A percentile compares a stretch with the other conserved stretches of the same genome.
Evolutionary conservation across 495 filamentous ascomycete species (phyloP).

Genomic region (Durotheca rogersii): DNA sequence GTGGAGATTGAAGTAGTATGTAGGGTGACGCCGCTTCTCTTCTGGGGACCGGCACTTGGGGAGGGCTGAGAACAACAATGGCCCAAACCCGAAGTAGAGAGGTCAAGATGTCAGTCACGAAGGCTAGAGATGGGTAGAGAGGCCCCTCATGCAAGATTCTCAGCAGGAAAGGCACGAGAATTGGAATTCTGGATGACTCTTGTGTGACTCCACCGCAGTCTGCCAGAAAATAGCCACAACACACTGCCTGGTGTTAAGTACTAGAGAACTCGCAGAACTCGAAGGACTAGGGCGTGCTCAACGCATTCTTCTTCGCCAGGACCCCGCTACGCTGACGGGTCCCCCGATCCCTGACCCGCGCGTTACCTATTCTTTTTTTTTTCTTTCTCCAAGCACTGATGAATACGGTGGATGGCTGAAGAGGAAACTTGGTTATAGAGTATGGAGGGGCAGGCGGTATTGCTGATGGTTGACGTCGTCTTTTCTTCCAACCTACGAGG

Average conservation of each 20-base stretch:
- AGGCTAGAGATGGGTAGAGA: constrained; percentile 21
- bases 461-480: constrained; percentile 4
- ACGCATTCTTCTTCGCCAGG: constrained; percentile 27
- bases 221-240: constrained; percentile 27
- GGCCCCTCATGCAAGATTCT: constrained; percentile 32
- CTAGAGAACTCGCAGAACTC: too few species aligned
- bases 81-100: constrained; percentile 14
- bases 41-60: constrained; percentile 11
- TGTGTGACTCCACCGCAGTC: constrained; percentile 18
- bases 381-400: constrained; percentile 22
- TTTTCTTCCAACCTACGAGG: too few species aligned
- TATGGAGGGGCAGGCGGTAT: not conserved
- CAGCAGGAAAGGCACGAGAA: constrained; percentile 29
- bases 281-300: constrained; percentile 24
- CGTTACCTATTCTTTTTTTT: constrained; percentile 12
- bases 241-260: constrained; percentile 13
- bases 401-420: constrained; percentile 3
- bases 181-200: constrained; percentile 27
- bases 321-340: constrained; percentile 17
- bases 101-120: constrained; percentile 33
- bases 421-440: constrained; percentile 2
- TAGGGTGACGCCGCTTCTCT: constrained; percentile 7
- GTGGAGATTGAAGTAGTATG: too few species aligned
- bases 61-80: constrained; percentile 20
- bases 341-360: constrained; percentile 7